These are phyloP conservation scores for Coemansia sp. DNA, from an alignment of 192 early-diverging fungal genomes.

Conservation along the genomic window DNA sequence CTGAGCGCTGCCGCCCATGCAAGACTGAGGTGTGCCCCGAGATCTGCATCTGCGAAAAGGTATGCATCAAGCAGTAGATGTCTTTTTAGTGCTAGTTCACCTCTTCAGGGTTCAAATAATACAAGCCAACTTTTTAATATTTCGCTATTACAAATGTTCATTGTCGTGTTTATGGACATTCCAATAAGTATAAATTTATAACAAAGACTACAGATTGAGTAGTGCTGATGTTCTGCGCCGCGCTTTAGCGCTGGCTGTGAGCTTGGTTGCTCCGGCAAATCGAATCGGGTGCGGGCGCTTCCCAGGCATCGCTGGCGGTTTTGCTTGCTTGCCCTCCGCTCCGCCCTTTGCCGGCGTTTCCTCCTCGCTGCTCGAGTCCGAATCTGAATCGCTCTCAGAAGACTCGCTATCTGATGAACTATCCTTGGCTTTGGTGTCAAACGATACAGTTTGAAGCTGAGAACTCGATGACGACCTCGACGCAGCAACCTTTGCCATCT, in stretches of 20 bases:
- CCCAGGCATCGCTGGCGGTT: not conserved
- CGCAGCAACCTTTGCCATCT: slow-evolving; percentile 27
- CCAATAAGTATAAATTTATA: not conserved
- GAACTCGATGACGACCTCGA: slow-evolving; percentile 3
- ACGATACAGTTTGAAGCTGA: not conserved
- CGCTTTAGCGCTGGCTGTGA: slow-evolving; percentile 30
- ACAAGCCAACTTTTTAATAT: no score
- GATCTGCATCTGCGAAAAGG: slow-evolving; percentile 40
- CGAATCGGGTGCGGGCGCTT: slow-evolving; percentile 26
- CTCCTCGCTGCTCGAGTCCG: slow-evolving; percentile 9
- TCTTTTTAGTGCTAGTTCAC: not conserved
- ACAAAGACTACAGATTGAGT: slow-evolving; percentile 14
- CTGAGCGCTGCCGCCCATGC: slow-evolving; percentile 45
- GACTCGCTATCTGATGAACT: slow-evolving; percentile 2
- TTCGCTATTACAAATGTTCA: no score
- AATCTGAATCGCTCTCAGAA: slow-evolving; percentile 14
- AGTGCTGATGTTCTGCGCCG: slow-evolving; percentile 42
- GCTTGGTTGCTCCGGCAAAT: slow-evolving; percentile 37
- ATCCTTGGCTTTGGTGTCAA: not conserved
- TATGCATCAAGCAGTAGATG: slow-evolving; percentile 21
- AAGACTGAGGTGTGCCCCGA: slow-evolving; percentile 30
- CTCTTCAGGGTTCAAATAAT: no score
- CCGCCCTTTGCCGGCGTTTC: not conserved
- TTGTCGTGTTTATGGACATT: no score
- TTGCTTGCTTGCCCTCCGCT: not conserved